Evolutionary conservation across 108 stramenopile species (phyloP).

Genomic region (Epithemia pelagica): DNA sequence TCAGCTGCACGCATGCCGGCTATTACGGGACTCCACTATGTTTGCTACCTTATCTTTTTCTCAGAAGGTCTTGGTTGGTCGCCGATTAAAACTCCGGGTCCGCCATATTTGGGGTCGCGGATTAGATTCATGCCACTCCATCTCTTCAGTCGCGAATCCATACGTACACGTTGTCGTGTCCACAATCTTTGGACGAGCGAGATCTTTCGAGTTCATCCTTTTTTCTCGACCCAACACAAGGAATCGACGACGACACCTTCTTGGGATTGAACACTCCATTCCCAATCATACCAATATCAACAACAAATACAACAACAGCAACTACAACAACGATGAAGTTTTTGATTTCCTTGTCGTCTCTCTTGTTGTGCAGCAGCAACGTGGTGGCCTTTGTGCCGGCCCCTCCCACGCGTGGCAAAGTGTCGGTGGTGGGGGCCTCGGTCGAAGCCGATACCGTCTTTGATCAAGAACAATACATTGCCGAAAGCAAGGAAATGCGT

Average conservation of each 20-base stretch:
- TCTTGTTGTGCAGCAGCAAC: slow-evolving; percentile 8
- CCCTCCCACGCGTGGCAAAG: not conserved
- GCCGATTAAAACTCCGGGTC: no score
- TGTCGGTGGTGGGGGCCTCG: slow-evolving; percentile 13
- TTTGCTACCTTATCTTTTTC: no score
- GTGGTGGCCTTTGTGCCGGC: slow-evolving; percentile 52
- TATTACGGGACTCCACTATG: no score
- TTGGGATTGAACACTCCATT: not conserved
- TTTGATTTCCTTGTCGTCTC: not conserved
- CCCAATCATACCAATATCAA: not conserved
- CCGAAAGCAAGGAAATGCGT: slow-evolving; percentile 82
- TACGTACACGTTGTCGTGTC: no score
- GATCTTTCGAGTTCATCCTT: no score
- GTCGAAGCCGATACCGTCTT: slow-evolving; percentile 43
- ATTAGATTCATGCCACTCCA: no score
- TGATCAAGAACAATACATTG: slow-evolving; percentile 82
- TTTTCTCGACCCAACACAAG: not conserved
- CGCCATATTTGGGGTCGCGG: no score
- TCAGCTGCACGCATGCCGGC: no score
- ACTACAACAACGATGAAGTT: not conserved
- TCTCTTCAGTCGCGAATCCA: no score
- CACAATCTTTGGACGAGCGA: no score
- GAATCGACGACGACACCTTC: not conserved
- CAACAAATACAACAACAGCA: not conserved
- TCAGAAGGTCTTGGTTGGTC: no score